phyloP scores from a whole-genome alignment of 2,329 filamentous ascomycete genomes.

The Rachicladosporium sp. region DNA sequence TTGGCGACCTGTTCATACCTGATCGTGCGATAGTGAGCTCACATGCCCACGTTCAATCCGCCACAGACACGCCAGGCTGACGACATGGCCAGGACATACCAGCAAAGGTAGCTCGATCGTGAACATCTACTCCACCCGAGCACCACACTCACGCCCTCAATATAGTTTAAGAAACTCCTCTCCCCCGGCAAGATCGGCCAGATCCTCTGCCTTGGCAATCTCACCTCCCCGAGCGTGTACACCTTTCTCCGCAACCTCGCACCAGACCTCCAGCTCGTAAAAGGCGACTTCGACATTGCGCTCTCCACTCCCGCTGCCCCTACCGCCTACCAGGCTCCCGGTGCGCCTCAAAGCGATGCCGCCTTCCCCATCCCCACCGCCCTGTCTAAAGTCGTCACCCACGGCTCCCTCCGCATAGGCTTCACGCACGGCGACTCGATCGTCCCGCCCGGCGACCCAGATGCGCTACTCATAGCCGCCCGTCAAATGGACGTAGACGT shows the following conservation, averaged over 20 bases:
- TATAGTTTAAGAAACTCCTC: conserved; percentile 43
- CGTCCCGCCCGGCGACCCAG: conserved; percentile 54
- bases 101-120: conserved; percentile 51
- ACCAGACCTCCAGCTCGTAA: conserved; percentile 56
- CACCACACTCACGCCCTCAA: conserved; percentile 3
- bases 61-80: conserved; percentile 11
- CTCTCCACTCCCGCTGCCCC: conserved; percentile 39
- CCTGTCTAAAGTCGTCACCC: conserved; percentile 57
- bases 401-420: conserved; percentile 54
- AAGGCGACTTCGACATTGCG: conserved; percentile 58
- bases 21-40: conserved; percentile 63
- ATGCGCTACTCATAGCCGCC: conserved; percentile 54
- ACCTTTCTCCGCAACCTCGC: conserved; percentile 44
- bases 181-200: conserved; percentile 47
- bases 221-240: conserved; percentile 45
- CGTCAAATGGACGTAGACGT: conserved; percentile 62
- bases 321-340: conserved; percentile 1
- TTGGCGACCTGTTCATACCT: conserved; percentile 88
- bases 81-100: conserved; percentile 54
- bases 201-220: conserved; percentile 46
- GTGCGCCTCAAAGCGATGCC: conserved; percentile 6
- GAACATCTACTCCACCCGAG: conserved; percentile 1
- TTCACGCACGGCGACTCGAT: conserved; percentile 64
- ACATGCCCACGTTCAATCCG: conserved; percentile 4
- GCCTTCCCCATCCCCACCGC: conserved; percentile 30